Evolutionary conservation across 73 alveolate species (phyloP), one percentile per base, ranked within the genome.

Genomic region (Paramecium biaurelia): DNA sequence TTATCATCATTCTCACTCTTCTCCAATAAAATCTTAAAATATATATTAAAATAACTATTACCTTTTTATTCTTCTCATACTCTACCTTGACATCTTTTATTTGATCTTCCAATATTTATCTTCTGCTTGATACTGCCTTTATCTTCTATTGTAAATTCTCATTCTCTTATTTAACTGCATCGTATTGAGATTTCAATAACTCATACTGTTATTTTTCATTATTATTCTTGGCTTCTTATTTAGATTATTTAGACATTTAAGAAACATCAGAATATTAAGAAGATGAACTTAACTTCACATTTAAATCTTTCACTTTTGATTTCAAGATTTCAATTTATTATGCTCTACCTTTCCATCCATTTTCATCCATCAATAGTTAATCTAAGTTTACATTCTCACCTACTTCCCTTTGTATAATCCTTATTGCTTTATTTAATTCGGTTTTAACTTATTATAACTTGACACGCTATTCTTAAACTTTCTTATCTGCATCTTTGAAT

Each of bases 341-440:
- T 37, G 94, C 94, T 70, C 94, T 67, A 7, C 92, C 94, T 37
- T 89, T 89, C 94, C 94, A 89, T 24, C 85, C 74, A 72, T 89
- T 89, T 70, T 89, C 94, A 70, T 89, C 94, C 74, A 89, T 11
- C 28, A 89, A 70, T 12, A 89, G 26, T 89, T 89, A 37, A 72
- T 89, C 94, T 14, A 89, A 30, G 32, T 43, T 89, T 23, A 89
- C 90, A 70, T 68, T 89, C 15, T 89, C 94, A 2, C 94, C 94
- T 28, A 89, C 85, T 89, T 89, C 94, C 53, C 90, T 89, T 38
- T 63, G 7, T 58, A 89, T 89, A 18, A 89, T 67, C 32, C 94
- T 89, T 28, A 89, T 43, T 37, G 94, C 94, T 70, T 89, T 89
- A 72, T 89, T 89, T 26, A 89, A 43, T 43, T 89, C 94, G 1